Evolutionary conservation across 2,329 filamentous ascomycete species (phyloP), one percentile per base, ranked within the genome.

Genomic region (Penicillium nordicum): DNA sequence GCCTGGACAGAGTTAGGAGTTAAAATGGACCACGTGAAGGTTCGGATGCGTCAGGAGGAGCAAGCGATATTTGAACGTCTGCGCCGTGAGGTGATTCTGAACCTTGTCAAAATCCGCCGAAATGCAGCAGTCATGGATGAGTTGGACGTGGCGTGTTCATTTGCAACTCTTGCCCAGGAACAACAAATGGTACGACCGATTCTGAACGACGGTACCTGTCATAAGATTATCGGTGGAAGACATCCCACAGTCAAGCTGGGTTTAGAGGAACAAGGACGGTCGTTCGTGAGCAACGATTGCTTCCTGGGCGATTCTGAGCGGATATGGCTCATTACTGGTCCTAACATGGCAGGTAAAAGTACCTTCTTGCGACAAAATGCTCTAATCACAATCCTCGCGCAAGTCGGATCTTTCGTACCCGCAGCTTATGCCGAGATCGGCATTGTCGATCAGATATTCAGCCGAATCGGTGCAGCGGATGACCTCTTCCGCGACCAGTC

Each of bases 291-390:
- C 48, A 97, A 97, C 66, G 90, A 97, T 75, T 96, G 91, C 73
- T 80, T 89, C 37, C 81, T 97, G 3, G 89, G 89, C n/a, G 87
- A 87, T 67, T 84, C 72, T 78, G 93, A 83, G 83, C 89, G 64
- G 79, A 81, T 87, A 48, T 83, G 83, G 76, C 80, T 88, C 34
- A 85, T 87, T 61, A 88, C 84, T 4, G 85, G 94, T 0, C 94
- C 94, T n/a, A 99, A 99, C 75, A 99, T 99, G 94, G 94, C 88
- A 1, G 94, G 94, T 46, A 99, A 99, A 76, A 93, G 88, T 71
- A 99, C 94, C 0, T 99, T 96, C 69, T 80, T 99, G 5, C 88
- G 94, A 0, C 95, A 99, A 68, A 97, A 96, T 73, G 94, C 94
- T 2, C 82, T 99, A 50, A 95, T 97, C 64, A 92, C 90, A 0